Conservation (phyloP, 163 green algal species). For the Coccomyxa subellipsoidea region DNA sequence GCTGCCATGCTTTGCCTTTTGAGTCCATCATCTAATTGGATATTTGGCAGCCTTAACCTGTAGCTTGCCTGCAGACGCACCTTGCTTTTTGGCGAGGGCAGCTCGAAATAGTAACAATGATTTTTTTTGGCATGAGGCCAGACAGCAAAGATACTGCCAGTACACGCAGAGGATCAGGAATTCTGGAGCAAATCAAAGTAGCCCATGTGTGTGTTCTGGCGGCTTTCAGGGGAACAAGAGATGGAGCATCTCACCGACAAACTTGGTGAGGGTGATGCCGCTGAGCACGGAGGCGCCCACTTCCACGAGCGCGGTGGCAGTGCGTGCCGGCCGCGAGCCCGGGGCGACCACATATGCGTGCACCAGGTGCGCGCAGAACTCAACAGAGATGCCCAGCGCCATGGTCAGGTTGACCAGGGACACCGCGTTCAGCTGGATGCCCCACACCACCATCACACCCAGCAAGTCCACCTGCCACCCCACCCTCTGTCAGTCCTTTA, state of each 20-base stretch:
- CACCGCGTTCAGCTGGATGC: slow-evolving; percentile 73
- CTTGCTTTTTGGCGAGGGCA: too few species aligned
- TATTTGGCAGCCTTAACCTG: too few species aligned
- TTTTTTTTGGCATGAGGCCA: too few species aligned
- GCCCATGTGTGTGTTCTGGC: too few species aligned
- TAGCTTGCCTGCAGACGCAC: too few species aligned
- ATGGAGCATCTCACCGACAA: slow-evolving; percentile 48
- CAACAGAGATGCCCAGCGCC: slow-evolving; percentile 75
- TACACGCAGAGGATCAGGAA: too few species aligned
- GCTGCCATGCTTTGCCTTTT: too few species aligned
- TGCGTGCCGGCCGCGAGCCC: slow-evolving; percentile 34
- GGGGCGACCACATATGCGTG: slow-evolving; percentile 63
- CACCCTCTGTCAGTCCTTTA: background rate
- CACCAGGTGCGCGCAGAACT: slow-evolving; percentile 83
- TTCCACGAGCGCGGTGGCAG: slow-evolving; percentile 38
- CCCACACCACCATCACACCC: slow-evolving; percentile 61
- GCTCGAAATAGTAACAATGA: too few species aligned
- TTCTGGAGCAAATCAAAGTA: too few species aligned
- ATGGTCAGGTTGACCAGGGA: slow-evolving; percentile 85
- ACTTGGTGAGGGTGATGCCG: slow-evolving; percentile 90
- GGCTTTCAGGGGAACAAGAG: too few species aligned
- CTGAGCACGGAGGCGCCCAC: slow-evolving; percentile 74
- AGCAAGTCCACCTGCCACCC: slow-evolving; percentile 50
- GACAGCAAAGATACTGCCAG: too few species aligned
- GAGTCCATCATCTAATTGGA: too few species aligned